A percentile compares a stretch with the other conserved stretches of the same genome.
Evolutionary conservation across 805 yeast genomes (phyloP).

Genomic region (Starmerella potacharoeniae): DNA sequence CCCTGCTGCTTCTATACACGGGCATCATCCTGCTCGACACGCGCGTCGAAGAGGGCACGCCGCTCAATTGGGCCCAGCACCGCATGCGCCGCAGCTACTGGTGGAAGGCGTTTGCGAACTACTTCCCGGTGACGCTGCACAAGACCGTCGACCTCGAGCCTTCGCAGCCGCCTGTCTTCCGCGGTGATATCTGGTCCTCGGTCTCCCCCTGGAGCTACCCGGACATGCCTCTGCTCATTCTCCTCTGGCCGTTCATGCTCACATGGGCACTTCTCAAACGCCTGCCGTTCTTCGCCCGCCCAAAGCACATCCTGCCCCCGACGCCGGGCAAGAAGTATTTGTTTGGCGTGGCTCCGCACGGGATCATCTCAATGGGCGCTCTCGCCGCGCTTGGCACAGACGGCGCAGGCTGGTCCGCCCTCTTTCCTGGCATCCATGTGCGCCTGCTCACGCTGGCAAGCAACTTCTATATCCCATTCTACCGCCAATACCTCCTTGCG

Average conservation of each 20-base stretch:
- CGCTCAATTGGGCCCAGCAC: constrained; percentile 43
- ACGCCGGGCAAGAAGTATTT: constrained; percentile 44
- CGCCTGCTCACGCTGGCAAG: constrained; percentile 70
- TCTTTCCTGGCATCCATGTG: constrained; percentile 75
- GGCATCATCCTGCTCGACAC: constrained; percentile 45
- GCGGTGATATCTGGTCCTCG: not conserved
- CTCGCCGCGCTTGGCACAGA: constrained; percentile 77
- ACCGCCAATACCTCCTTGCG: constrained; percentile 71
- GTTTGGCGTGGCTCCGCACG: constrained; percentile 94
- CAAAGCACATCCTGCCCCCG: constrained; percentile 2
- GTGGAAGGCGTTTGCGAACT: constrained; percentile 64
- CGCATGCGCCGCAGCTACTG: constrained; percentile 45
- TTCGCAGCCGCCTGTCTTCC: constrained; percentile 36
- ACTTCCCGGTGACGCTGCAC: constrained; percentile 68
- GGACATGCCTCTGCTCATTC: constrained; percentile 4
- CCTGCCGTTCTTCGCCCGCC: constrained; percentile 22
- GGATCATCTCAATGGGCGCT: constrained; percentile 84
- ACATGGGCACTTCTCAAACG: constrained; percentile 34
- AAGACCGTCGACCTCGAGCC: constrained; percentile 63
- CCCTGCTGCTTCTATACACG: constrained; percentile 51
- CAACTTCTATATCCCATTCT: constrained; percentile 78
- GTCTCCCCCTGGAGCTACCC: constrained; percentile 10
- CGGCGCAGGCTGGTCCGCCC: constrained; percentile 53
- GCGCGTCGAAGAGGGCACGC: constrained; percentile 66
- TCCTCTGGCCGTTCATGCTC: constrained; percentile 16